Evolutionary conservation across 768 basidiomycete genomes (phyloP), one percentile per base, ranked within the genome.

Genomic region (Mycena sanguinolenta): DNA sequence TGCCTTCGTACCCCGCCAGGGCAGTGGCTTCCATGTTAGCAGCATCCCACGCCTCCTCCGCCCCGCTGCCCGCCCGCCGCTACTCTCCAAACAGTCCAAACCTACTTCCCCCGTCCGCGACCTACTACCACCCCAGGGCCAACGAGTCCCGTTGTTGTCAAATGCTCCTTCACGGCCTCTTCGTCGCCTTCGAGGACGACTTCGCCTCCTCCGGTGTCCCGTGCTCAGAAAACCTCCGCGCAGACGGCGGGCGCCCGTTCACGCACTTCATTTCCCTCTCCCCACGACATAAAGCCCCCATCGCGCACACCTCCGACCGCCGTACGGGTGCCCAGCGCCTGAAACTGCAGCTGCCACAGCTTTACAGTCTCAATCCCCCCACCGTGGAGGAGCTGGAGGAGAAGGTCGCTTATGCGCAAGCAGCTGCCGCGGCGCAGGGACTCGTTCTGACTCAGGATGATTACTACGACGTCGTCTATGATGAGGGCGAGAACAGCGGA

Each of bases 171-270:
- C 73, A 69, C 42, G 75, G 73, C 8, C 69, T 76, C 28, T 74
- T 57, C 73, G 64, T 76, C 54, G 75, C 75, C 55, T 76, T 76
- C 54, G 75, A 76, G 61, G 73, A 74, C 65, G 75, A 76, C 64
- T 69, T 39, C 23, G 49, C 69, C 67, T 54, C 59, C 49, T 74
- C 64, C 32, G 69, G 71, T 38, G 44, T 58, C 36, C 54, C 67
- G 7, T 25, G 53, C 30, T 32, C 27, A 49, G 62, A 72, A 38
- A 54, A 61, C 57, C 65, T 65, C 8, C 52, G 42, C 61, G 72
- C 72, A 12, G 72, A 73, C 62, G 69, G 62, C 61, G 68, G 65
- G 14, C 63, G 61, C 38, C 49, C 32, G 21, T 69, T 72, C 61
- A 71, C 73, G 58, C 71, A 74, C 67, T 65, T 73, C 52, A 73